Base-by-base conservation (phyloP, 352 stramenopile genomes). In the Aphanomyces astaci region DNA sequence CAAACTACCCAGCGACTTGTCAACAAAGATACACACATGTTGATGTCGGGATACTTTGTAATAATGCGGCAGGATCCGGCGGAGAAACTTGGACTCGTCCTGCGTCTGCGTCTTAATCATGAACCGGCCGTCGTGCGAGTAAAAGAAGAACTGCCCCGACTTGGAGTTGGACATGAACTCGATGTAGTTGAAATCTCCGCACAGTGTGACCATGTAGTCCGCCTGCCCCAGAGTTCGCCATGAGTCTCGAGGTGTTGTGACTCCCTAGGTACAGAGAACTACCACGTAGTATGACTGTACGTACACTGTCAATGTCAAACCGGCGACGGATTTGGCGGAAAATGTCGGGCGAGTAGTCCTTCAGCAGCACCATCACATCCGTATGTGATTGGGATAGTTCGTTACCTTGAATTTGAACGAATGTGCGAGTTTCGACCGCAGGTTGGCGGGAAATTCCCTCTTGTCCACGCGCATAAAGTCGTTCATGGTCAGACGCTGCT, bases 31-130 rank as follows among this genome's bases (percentile, higher is more conserved):
- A 27, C 59, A 57, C 49, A 27, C 32, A 40, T 24, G 4, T 66
- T 43, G 11, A n/a, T 7, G 19, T 25, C 2, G 30, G n/a, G n/a
- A n/a, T 39, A 67, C 60, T 31, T 96, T 91, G 82, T 98, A 99
- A 75, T 99, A 99, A 68, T 98, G 88, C 4, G 96, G 95, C 32
- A 99, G 71, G 71, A 99, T 98, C 65, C 96, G 86, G 7, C 94
- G 85, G 59, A 99, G 83, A 71, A 99, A 99, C 76, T 98, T 98
- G 59, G 87, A 97, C 81, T 99, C 97, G n/a, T 95, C 91, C 74
- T 98, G 97, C 4, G 94, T 99, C 82, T 98, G 96, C 15, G 96
- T 99, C 82, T 99, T 99, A 79, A 99, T 98, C 90, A 99, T 98
- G 76, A 98, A 99, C 36, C 79, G 74, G 0, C 84, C 82, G 78